Conservation (phyloP, 2,329 filamentous ascomycete species). For the Ambrosiella cleistominuta region DNA sequence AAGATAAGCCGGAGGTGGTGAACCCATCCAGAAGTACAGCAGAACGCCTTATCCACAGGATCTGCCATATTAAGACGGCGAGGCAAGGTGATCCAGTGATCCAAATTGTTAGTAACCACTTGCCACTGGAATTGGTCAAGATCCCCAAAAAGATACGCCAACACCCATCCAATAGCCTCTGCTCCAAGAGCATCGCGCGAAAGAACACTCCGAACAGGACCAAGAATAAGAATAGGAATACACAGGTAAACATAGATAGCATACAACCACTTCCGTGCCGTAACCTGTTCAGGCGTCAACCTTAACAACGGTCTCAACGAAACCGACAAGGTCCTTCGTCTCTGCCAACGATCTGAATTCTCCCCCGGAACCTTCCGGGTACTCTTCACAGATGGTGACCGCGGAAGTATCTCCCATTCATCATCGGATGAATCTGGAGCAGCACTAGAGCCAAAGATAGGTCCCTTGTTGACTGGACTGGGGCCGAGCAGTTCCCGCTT, state of each 20-base stretch:
- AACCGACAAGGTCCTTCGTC: constrained; percentile 45
- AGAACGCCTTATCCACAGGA: constrained; percentile 13
- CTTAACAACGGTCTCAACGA: constrained; percentile 58
- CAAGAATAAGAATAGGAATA: constrained; percentile 47
- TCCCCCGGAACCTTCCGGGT: neutral
- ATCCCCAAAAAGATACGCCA: constrained; percentile 78
- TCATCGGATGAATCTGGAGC: neutral
- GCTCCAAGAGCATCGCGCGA: constrained; percentile 47
- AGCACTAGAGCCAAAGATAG: neutral
- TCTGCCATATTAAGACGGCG: constrained; percentile 18
- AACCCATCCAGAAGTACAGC: constrained; percentile 39
- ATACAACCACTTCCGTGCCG: constrained; percentile 65
- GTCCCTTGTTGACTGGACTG: constrained; percentile 10
- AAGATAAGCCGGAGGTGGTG: constrained; percentile 45
- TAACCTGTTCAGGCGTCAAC: constrained; percentile 63
- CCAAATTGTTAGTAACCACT: constrained; percentile 49
- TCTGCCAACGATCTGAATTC: constrained; percentile 21
- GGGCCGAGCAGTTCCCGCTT: constrained; percentile 10
- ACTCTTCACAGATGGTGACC: neutral
- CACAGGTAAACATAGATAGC: constrained; percentile 59
- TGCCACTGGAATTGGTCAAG: constrained; percentile 52
- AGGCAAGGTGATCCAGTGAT: constrained; percentile 61
- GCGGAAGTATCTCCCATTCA: neutral
- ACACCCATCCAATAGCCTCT: constrained; percentile 83
- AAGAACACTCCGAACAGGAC: constrained; percentile 56